Evolutionary conservation across 2,329 filamentous ascomycete genomes (phyloP).

Genomic region (Daldinia sp.): DNA sequence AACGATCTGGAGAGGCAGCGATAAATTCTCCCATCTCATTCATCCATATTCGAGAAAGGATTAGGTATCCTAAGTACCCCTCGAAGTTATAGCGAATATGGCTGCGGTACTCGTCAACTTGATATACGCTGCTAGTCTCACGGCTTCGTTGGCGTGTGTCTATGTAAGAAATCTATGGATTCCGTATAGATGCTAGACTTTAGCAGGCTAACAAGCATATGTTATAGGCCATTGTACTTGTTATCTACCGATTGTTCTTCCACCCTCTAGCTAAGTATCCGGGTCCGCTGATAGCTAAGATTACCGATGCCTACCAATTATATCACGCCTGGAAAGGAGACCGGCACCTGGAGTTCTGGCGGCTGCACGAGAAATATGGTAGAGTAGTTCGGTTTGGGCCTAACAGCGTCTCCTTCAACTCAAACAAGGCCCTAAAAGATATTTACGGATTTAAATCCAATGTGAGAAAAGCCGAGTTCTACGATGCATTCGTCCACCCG

Average conservation of each 20-base stretch:
- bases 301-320: constrained; percentile 74
- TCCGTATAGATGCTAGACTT: background rate
- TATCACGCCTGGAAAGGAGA: constrained; percentile 82
- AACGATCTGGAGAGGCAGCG: background rate
- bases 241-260: constrained; percentile 70
- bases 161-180: constrained; percentile 29
- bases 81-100: background rate
- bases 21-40: background rate
- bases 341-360: constrained; percentile 78
- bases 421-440: constrained; percentile 72
- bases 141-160: constrained; percentile 21
- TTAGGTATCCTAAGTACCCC: background rate
- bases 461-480: constrained; percentile 77
- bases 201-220: constrained; percentile 3
- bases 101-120: constrained; percentile 14
- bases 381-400: constrained; percentile 82
- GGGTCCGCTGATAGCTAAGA: constrained; percentile 71
- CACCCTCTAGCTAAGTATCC: constrained; percentile 75
- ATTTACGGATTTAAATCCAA: constrained; percentile 75
- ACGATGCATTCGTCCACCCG: constrained; percentile 78
- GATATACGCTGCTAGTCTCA: constrained; percentile 21
- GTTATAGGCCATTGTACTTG: constrained; percentile 51
- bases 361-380: constrained; percentile 78
- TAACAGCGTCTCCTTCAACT: constrained; percentile 83
- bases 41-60: background rate